phyloP scores from a whole-genome alignment of 352 stramenopile genomes.

The Phytophthora crassamura region DNA sequence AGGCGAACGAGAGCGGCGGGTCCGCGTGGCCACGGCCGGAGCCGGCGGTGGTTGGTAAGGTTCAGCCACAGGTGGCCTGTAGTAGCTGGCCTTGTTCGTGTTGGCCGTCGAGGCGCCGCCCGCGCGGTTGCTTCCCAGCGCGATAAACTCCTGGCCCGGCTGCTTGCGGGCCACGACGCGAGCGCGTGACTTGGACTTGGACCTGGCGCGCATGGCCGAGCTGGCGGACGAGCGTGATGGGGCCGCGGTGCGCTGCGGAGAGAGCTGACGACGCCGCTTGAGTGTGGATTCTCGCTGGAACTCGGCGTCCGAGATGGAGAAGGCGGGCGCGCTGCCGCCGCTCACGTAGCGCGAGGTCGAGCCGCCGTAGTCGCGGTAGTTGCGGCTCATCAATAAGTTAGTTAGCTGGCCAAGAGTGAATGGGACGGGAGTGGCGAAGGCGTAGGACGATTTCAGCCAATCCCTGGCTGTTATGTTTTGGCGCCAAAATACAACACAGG shows the following conservation, averaged over 20 bases:
- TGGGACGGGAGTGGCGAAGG: conserved; percentile 16
- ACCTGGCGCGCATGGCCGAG: conserved; percentile 46
- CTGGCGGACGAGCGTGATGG: background rate
- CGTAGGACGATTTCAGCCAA: conserved; percentile 2
- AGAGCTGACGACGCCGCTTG: conserved; percentile 58
- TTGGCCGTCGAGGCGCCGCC: conserved; percentile 32
- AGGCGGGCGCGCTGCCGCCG: conserved; percentile 22
- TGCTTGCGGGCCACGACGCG: conserved; percentile 32
- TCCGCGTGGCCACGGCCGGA: conserved; percentile 10
- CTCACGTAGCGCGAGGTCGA: conserved; percentile 31
- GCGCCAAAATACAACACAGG: conserved; percentile 8
- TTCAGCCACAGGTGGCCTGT: conserved; percentile 20
- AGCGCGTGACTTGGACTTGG: conserved; percentile 69
- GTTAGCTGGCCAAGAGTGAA: background rate
- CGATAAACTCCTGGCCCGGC: conserved; percentile 53
- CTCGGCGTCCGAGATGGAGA: conserved; percentile 65
- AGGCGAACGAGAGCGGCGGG: conserved; percentile 33
- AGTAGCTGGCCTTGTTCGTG: conserved; percentile 50
- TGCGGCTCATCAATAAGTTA: conserved; percentile 22
- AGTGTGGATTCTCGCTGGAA: conserved; percentile 64
- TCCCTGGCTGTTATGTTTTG: conserved; percentile 13
- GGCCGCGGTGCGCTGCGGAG: conserved; percentile 27
- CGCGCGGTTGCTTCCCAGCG: conserved; percentile 45
- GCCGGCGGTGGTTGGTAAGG: conserved; percentile 3
- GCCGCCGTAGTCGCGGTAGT: conserved; percentile 26